Base-by-base conservation (phyloP, 495 filamentous ascomycete genomes). In the Penicillium atrosanguineum region DNA sequence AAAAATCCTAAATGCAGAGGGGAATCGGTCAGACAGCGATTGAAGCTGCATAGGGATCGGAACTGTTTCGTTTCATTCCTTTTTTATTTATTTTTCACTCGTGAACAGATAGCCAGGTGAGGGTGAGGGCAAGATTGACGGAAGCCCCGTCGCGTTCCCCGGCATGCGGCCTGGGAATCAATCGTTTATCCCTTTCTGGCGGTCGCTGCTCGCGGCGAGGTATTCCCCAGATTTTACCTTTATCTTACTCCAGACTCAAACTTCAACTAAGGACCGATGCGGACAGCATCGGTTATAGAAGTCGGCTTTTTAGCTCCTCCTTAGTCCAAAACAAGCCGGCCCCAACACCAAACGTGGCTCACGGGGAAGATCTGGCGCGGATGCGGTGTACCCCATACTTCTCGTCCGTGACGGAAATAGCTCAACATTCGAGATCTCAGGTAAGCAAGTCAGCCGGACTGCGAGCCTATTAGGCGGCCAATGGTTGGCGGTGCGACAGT, bases 361-460 rank as follows among this genome's bases (percentile, higher is more conserved):
- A 26, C 12, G 31, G 31, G 20, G 23, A 28, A 44, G 56, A 59
- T 48, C 42, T 44, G 42, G 42, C 42, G 42, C 15, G 39, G 20
- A 50, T 39, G 39, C 23, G 46, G 46, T 49, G 36, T 37, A 41
- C 34, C 20, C 44, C 25, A 46, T 29, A 36, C 18, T 20, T 18
- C 19, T 40, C 19, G 48, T 53, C 60, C 55, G 57, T 61, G 60
- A 59, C 63, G 57, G 52, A 57, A 64, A 59, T 64, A 67, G 63
- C 38, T 57, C 55, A 56, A 58, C 58, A 15, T 34, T 34, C 31
- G 31, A 34, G 31, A 34, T 34, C 31, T 34, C 12, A 14, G 36
- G 55, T 53, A 40, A 48, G 45, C 54, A 31, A 64, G 63, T 66
- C 63, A 66, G 52, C 60, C 55, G 63, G 63, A 48, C 54, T 31